Percentiles rank a stretch among this genome's conserved stretches.
phyloP scores from a whole-genome alignment of 345 rosid species.

The Sisymbrium irio region DNA sequence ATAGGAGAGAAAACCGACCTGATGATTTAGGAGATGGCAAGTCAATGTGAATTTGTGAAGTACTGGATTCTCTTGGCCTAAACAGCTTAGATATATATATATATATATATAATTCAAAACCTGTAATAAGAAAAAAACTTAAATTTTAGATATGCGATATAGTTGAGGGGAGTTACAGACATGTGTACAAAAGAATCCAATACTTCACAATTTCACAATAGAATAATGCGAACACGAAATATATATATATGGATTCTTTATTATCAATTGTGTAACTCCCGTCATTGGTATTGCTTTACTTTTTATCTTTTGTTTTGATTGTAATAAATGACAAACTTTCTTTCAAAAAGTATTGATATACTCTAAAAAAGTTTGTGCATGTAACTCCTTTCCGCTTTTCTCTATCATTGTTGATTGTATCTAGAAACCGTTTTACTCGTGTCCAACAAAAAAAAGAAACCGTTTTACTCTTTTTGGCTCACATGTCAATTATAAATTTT shows the following conservation, averaged over 20 bases:
- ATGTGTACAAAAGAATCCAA: no score
- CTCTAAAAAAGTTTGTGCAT: background rate
- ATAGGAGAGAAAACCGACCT: background rate
- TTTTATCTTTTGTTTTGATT: background rate
- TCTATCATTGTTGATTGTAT: background rate
- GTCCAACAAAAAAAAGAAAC: no score
- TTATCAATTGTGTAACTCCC: background rate
- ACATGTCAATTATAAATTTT: background rate
- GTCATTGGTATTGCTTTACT: background rate
- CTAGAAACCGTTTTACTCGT: no score
- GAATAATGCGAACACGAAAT: no score
- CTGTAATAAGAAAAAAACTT: no score
- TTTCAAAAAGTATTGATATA: background rate
- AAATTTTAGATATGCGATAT: no score
- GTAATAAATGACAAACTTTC: background rate
- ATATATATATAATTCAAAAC: no score
- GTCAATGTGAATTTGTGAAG: background rate
- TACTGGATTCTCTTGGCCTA: background rate
- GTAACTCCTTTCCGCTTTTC: background rate
- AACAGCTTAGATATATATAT: background rate
- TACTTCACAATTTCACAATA: no score
- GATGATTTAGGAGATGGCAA: slow-evolving; percentile 6
- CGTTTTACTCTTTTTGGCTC: background rate
- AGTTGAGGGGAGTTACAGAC: no score
- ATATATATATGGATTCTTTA: no score